Conservation (phyloP, 2,329 filamentous ascomycete genomes). For the Fusarium phyllophilum region DNA sequence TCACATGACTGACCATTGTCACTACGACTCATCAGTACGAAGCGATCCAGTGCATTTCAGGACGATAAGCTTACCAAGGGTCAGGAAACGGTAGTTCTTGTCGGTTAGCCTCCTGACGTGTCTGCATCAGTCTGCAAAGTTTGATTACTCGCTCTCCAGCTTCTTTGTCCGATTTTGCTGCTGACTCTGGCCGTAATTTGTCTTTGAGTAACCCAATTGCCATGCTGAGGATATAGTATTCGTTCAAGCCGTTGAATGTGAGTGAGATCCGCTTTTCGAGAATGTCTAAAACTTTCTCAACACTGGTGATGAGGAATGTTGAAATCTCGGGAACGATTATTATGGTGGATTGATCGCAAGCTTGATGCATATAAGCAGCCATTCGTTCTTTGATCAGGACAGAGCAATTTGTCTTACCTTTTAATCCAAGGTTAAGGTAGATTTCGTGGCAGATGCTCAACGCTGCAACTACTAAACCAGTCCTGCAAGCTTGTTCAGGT, state of each 20-base stretch:
- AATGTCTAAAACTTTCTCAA: neutral
- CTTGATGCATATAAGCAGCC: neutral
- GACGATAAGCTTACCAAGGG: neutral
- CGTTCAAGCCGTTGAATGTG: neutral
- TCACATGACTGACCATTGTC: rapidly evolving
- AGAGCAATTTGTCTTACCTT: neutral
- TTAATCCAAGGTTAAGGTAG: neutral
- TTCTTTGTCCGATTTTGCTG: neutral
- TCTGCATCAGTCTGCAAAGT: neutral
- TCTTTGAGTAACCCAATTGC: neutral
- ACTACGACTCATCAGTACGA: neutral
- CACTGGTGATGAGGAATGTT: neutral
- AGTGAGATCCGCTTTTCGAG: neutral
- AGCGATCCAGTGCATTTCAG: rapidly evolving
- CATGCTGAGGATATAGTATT: neutral
- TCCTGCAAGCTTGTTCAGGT: neutral
- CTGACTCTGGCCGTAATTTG: neutral
- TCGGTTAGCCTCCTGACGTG: neutral
- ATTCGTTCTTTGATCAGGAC: too few relatives aligned
- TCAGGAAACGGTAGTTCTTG: rapidly evolving
- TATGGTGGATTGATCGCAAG: neutral
- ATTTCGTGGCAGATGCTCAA: neutral
- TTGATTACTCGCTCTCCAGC: neutral
- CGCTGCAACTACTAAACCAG: rapidly evolving
- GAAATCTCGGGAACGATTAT: neutral